Conservation (phyloP, 306 rosid genomes). For the Sphenostylis stenocarpa region DNA sequence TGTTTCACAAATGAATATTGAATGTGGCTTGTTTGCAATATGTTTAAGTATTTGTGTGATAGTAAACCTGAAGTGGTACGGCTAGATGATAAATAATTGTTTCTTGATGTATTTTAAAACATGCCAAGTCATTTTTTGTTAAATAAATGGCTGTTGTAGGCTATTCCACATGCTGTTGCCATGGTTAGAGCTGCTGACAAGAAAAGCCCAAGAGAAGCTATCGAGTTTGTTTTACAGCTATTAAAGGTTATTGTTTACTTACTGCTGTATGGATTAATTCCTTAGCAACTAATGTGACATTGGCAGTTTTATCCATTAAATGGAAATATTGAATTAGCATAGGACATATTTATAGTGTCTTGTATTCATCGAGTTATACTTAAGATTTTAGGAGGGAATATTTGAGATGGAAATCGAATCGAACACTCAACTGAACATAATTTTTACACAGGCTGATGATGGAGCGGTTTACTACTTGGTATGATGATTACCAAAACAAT, state of each 20-base stretch:
- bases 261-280: constrained; percentile 8
- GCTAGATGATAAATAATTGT: not conserved
- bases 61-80: constrained; percentile 21
- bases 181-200: constrained; percentile 79
- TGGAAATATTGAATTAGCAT: not conserved
- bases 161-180: constrained; percentile 95
- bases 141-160: constrained; percentile 52
- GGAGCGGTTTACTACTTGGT: not conserved
- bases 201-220: constrained; percentile 98
- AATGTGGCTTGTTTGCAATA: not conserved
- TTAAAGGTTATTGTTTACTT: constrained; percentile 62
- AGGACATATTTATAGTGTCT: not conserved
- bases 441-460: not conserved
- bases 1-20: not conserved
- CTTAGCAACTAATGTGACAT: not conserved
- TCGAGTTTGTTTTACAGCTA: constrained; percentile 89
- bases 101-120: constrained; percentile 1
- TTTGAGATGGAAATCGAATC: not conserved
- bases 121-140: constrained; percentile 12
- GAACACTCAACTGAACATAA: not conserved
- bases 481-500: not conserved
- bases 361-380: not conserved
- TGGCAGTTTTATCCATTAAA: not conserved
- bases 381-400: not conserved
- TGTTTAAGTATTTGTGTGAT: not conserved